Evolutionary conservation across 768 basidiomycete genomes (phyloP).

Genomic region (Mycena rebaudengoi): DNA sequence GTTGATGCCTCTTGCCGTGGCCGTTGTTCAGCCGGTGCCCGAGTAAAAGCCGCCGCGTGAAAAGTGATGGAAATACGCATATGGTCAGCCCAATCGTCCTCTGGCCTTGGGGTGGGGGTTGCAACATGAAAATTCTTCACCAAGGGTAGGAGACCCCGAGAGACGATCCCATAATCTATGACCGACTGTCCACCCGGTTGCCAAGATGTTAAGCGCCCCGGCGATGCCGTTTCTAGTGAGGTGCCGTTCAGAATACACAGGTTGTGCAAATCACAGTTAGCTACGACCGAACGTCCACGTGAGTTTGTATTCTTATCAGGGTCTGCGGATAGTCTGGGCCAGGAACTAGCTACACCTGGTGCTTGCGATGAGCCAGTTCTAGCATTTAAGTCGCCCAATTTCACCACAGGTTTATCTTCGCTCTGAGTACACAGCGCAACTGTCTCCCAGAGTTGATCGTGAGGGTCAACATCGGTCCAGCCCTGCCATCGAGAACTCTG

Average conservation of each 20-base stretch:
- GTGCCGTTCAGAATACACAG: slow-evolving; percentile 9
- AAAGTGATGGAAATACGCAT: neutral
- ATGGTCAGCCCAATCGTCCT: slow-evolving; percentile 9
- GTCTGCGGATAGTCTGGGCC: neutral
- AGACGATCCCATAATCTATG: neutral
- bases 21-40: neutral
- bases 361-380: neutral
- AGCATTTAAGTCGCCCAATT: neutral
- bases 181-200: neutral
- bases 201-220: neutral
- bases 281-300: neutral
- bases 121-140: neutral
- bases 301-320: neutral
- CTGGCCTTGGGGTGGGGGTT: neutral
- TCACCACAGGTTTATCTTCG: neutral
- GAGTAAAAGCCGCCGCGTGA: neutral
- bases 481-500: neutral
- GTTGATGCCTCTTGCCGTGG: neutral
- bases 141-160: neutral
- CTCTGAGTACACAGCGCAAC: neutral
- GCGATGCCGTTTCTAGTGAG: neutral
- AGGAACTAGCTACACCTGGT: neutral
- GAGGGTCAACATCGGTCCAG: neutral
- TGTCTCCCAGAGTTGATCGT: neutral
- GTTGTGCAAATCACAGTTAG: neutral